These are phyloP conservation scores for Salix viminalis DNA, from an alignment of 345 rosid genomes.

Conservation along the genomic window DNA sequence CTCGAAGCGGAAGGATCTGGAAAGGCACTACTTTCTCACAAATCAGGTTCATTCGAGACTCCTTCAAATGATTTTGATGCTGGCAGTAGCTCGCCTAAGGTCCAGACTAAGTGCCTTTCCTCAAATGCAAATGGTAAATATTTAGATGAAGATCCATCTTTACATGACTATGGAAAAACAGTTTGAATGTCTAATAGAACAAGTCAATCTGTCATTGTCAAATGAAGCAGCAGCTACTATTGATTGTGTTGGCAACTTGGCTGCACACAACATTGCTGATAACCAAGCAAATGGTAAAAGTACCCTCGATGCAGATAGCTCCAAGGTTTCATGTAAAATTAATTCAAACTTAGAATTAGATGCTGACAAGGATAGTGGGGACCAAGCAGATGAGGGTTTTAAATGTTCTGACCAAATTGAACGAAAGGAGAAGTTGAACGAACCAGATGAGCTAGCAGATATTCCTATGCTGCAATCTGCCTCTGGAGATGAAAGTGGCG, in stretches of 20 bases:
- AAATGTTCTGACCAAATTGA: slow-evolving; percentile 31
- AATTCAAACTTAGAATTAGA: slow-evolving; percentile 35
- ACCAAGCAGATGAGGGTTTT: slow-evolving; percentile 26
- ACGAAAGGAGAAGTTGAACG: slow-evolving; percentile 35
- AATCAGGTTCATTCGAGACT: slow-evolving; percentile 29
- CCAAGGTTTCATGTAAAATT: slow-evolving; percentile 19
- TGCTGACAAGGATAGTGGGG: slow-evolving; percentile 24
- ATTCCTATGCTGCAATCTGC: slow-evolving; percentile 33
- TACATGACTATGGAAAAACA: not conserved
- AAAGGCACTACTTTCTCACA: slow-evolving; percentile 34
- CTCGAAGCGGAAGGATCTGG: slow-evolving; percentile 30
- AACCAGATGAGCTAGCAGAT: slow-evolving; percentile 31
- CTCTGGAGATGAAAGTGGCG: slow-evolving; percentile 65
- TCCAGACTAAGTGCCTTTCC: slow-evolving; percentile 16
- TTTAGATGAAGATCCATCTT: slow-evolving; percentile 2
- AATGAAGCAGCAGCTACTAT: slow-evolving; percentile 7
- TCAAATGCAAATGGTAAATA: slow-evolving; percentile 4
- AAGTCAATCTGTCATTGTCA: not conserved
- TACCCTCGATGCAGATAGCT: not conserved
- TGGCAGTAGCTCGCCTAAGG: slow-evolving; percentile 20
- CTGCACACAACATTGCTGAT: not conserved
- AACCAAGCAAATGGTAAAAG: slow-evolving; percentile 1
- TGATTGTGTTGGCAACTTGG: not conserved
- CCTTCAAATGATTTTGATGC: slow-evolving; percentile 28
- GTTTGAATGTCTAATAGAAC: not conserved